Percentiles rank a stretch among this genome's conserved stretches.
phyloP scores from a whole-genome alignment of 2,329 filamentous ascomycete species.

The Trichoderma sp. region DNA sequence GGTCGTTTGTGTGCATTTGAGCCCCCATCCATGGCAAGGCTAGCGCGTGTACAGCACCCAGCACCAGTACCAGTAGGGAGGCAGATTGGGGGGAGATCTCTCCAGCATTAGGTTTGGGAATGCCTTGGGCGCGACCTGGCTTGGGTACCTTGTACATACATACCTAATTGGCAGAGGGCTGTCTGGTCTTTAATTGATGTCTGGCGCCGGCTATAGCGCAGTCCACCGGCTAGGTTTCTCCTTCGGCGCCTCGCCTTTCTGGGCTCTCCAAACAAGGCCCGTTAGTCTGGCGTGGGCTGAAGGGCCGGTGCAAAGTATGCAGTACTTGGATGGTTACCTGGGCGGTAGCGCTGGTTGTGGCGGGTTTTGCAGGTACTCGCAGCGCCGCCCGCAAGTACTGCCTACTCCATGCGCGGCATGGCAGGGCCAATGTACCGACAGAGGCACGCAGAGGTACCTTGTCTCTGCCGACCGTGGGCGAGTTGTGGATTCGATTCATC shows the following conservation, averaged over 20 bases:
- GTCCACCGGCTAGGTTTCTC: conserved; percentile 14
- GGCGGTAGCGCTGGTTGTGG: not conserved
- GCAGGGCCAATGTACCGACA: conserved; percentile 19
- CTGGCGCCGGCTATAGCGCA: conserved; percentile 17
- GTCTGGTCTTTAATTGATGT: conserved; percentile 11
- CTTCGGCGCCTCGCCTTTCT: conserved; percentile 16
- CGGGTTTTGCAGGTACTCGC: not conserved
- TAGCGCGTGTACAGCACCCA: not conserved
- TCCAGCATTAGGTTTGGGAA: conserved; percentile 14
- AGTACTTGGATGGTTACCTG: not conserved
- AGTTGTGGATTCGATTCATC: conserved; percentile 25
- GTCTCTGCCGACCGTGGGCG: conserved; percentile 22
- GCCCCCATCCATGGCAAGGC: conserved; percentile 3
- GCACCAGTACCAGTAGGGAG: not conserved
- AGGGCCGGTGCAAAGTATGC: not conserved
- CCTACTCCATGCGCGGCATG: conserved; percentile 15
- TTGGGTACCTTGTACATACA: not conserved
- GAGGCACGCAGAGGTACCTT: conserved; percentile 16
- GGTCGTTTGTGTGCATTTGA: conserved; percentile 8
- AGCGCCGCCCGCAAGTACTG: not conserved
- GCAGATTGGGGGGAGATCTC: conserved; percentile 16
- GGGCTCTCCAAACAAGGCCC: conserved; percentile 12
- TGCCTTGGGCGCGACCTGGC: not conserved
- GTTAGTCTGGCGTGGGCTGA: conserved; percentile 10
- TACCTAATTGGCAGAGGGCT: not conserved